phyloP scores from a whole-genome alignment of 1,284 basidiomycete genomes.

The Hymenochaete sp. region DNA sequence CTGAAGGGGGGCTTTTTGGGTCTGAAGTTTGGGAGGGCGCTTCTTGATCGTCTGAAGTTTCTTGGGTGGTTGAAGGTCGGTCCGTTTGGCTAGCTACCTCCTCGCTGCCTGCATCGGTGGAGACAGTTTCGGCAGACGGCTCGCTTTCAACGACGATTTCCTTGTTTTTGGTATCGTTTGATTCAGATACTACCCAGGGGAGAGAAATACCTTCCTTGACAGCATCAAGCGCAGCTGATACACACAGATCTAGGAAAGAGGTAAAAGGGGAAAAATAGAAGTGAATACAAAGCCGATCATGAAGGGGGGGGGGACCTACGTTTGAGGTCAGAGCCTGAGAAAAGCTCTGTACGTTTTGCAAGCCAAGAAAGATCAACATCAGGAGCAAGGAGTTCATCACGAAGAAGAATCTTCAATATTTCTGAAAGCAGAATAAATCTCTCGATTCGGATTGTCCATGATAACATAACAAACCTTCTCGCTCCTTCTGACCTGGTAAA shows the following conservation, averaged over 20 bases:
- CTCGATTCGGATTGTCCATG: constrained; percentile 8
- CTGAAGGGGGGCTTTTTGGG: background rate
- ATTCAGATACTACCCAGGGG: constrained; percentile 49
- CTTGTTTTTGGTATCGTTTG: constrained; percentile 16
- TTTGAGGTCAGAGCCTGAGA: constrained; percentile 91
- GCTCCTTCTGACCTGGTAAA: constrained; percentile 73
- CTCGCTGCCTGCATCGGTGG: background rate
- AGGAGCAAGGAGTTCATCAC: constrained; percentile 61
- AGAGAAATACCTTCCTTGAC: constrained; percentile 76
- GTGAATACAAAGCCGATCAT: constrained; percentile 3
- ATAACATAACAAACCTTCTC: constrained; percentile 49
- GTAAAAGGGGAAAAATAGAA: constrained; percentile 17
- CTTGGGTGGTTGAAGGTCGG: background rate
- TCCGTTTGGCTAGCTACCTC: background rate
- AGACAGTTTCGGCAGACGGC: background rate
- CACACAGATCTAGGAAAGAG: constrained; percentile 64
- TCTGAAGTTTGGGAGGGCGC: constrained; percentile 1
- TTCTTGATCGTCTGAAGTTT: background rate
- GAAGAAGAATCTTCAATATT: constrained; percentile 76
- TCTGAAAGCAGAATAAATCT: constrained; percentile 34
- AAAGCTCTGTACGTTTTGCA: constrained; percentile 72
- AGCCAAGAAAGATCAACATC: constrained; percentile 61
- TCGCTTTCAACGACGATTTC: constrained; percentile 4
- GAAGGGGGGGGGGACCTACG: constrained; percentile 43
- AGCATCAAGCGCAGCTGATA: constrained; percentile 80